Evolutionary conservation across 306 rosid species (phyloP), one percentile per base, ranked within the genome.

Genomic region (Mucuna pruriens): DNA sequence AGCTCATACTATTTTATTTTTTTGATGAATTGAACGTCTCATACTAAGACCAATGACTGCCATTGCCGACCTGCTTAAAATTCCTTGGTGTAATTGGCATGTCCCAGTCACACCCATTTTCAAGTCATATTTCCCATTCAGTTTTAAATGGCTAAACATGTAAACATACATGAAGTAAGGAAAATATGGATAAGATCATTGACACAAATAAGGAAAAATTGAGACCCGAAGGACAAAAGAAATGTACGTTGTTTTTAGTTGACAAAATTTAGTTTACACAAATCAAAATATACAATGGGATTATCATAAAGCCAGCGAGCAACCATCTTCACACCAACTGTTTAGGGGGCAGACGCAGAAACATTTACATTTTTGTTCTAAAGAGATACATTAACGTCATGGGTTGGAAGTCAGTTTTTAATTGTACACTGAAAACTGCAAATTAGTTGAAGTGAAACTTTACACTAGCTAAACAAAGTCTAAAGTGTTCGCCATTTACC

Each of bases 271-370:
- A 22, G 25, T 23, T 44, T 44, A 45, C 55, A 13, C 25, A 26
- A 45, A 8, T 69, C 55, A 69, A 45, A 44, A 23, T 69, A 46
- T 69, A 69, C 78, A 83, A 29, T 29, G 31, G 31, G 31, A 29
- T 29, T 44, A 39, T 57, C 68, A 38, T 22, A 55, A 11, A 55
- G 40, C 9, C 69, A 75, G 39, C 42, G 34, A 3, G 42, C 40
- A 36, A 36, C 29, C 25, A 23, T n/a, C 51, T 75, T 38, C 40
- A 40, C 57, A 15, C 1, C 25, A 15, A 38, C 54, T 75, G 26
- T 25, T 8, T 7, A 40, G 20, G 38, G 38, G n/a, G 29, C n/a
- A 9, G 34, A 15, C 44, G 31, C 9, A 75, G 29, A 60, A 39
- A 19, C n/a, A 75, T 75, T 40, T 45, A 12, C 51, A 45, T 23